Conservation (phyloP, 306 rosid species). For the Cucumis melo region DNA sequence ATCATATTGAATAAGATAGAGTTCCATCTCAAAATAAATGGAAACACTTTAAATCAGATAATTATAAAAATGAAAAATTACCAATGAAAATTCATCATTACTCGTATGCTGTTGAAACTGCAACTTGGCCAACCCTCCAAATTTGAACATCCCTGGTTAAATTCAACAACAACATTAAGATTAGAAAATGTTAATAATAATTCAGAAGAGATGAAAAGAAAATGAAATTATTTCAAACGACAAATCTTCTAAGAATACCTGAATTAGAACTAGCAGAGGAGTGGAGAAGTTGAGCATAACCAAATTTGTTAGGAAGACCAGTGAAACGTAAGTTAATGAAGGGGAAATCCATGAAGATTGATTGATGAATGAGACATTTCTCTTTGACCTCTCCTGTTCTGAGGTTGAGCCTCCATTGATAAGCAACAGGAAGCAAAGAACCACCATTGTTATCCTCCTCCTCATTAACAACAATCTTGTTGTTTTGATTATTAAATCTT, state of each 20-base stretch:
- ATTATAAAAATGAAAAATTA: too few species aligned
- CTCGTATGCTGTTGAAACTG: conserved; percentile 21
- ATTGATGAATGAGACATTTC: conserved; percentile 19
- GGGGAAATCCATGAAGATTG: conserved; percentile 49
- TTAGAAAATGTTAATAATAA: neutral
- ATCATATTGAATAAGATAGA: too few species aligned
- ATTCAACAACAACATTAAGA: neutral
- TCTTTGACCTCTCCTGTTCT: conserved; percentile 35
- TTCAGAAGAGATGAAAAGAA: too few species aligned
- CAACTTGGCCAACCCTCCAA: conserved; percentile 47
- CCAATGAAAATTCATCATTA: too few species aligned
- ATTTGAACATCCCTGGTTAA: conserved; percentile 24
- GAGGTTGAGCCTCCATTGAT: conserved; percentile 62
- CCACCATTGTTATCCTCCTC: neutral
- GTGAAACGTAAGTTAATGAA: conserved; percentile 31
- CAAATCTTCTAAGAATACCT: conserved; percentile 15
- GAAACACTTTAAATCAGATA: too few species aligned
- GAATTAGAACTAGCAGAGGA: conserved; percentile 20
- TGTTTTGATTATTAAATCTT: neutral
- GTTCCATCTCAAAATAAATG: too few species aligned
- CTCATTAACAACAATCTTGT: neutral
- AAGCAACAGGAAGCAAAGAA: conserved; percentile 21
- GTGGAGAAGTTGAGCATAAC: conserved; percentile 44
- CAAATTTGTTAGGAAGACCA: conserved; percentile 39
- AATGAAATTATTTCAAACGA: too few species aligned